phyloP scores from a whole-genome alignment of 163 green algal species.

The Scenedesmus sp. region DNA sequence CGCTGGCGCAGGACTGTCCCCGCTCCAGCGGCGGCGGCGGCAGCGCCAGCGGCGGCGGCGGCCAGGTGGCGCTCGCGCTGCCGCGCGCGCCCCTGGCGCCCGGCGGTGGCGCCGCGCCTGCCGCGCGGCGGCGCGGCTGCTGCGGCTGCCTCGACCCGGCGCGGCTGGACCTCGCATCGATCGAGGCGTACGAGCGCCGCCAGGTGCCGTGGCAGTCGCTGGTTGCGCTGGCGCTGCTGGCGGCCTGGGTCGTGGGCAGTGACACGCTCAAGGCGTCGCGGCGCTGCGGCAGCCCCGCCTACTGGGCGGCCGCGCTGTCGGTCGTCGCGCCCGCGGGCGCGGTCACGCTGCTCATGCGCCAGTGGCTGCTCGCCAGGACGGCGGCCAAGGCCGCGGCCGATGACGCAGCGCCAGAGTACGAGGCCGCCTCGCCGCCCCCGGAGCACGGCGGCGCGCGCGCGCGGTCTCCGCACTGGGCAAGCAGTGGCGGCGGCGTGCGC shows the following conservation, averaged over 20 bases:
- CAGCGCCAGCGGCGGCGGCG: conserved; percentile 4
- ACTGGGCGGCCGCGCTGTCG: conserved; percentile 65
- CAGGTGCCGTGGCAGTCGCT: conserved; percentile 52
- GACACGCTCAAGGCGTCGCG: conserved; percentile 60
- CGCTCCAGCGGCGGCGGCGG: conserved; percentile 18
- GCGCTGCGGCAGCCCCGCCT: conserved; percentile 57
- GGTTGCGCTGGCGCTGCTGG: conserved; percentile 56
- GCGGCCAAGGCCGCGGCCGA: conserved; percentile 29
- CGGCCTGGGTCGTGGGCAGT: conserved; percentile 55
- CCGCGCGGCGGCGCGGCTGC: not conserved
- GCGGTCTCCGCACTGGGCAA: not conserved
- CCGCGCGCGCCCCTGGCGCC: not conserved
- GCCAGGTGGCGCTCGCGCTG: not conserved
- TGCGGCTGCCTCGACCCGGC: conserved; percentile 10
- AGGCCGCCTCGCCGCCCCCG: not conserved
- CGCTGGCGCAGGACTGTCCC: no score
- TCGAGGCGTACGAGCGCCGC: conserved; percentile 1
- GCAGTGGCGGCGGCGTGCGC: conserved; percentile 4
- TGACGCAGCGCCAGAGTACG: not conserved
- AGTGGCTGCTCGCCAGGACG: conserved; percentile 50
- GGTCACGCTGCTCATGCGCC: conserved; percentile 47
- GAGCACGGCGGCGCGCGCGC: conserved; percentile 16
- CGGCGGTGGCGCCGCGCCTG: no score
- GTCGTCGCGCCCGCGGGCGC: conserved; percentile 57
- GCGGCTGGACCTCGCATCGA: not conserved